Evolutionary conservation across 2,329 filamentous ascomycete species (phyloP).

Genomic region (Teratosphaeriaceae sp.): DNA sequence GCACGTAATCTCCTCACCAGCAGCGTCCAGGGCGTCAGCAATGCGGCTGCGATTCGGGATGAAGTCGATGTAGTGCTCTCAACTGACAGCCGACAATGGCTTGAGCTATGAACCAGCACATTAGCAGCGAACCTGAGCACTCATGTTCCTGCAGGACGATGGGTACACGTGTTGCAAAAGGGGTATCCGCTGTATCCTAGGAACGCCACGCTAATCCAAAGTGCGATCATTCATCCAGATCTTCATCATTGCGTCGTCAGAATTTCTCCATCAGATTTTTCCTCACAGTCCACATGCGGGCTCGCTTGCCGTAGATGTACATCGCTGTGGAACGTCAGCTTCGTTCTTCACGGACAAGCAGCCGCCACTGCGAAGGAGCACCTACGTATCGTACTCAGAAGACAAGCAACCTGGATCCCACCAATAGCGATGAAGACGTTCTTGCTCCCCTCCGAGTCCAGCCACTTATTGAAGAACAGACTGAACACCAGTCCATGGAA

Average conservation of each 20-base stretch:
- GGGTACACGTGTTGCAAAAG: too few species aligned
- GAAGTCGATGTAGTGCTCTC: too few species aligned
- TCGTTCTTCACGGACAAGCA: conserved; percentile 28
- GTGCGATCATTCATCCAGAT: too few species aligned
- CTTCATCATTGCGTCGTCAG: too few species aligned
- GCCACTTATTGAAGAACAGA: conserved; percentile 81
- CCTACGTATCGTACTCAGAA: conserved; percentile 62
- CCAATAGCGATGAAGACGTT: conserved; percentile 77
- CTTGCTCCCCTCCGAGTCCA: conserved; percentile 67
- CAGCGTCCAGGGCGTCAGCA: too few species aligned
- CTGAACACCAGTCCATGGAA: conserved; percentile 85
- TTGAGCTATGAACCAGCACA: too few species aligned
- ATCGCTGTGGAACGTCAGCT: conserved; percentile 39
- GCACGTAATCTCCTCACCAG: too few species aligned
- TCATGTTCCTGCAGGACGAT: too few species aligned
- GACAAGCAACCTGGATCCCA: conserved; percentile 70
- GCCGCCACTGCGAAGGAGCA: not conserved
- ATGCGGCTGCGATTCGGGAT: too few species aligned
- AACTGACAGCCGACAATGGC: too few species aligned
- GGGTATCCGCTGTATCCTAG: not conserved
- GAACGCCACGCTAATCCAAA: conserved; percentile 1
- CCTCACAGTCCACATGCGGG: conserved; percentile 88
- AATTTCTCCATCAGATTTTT: conserved; percentile 81
- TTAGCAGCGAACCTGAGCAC: too few species aligned
- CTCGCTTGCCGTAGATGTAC: conserved; percentile 89